Base-by-base conservation (phyloP, 2,329 filamentous ascomycete species). In the Gaeumannomyces sp. region DNA sequence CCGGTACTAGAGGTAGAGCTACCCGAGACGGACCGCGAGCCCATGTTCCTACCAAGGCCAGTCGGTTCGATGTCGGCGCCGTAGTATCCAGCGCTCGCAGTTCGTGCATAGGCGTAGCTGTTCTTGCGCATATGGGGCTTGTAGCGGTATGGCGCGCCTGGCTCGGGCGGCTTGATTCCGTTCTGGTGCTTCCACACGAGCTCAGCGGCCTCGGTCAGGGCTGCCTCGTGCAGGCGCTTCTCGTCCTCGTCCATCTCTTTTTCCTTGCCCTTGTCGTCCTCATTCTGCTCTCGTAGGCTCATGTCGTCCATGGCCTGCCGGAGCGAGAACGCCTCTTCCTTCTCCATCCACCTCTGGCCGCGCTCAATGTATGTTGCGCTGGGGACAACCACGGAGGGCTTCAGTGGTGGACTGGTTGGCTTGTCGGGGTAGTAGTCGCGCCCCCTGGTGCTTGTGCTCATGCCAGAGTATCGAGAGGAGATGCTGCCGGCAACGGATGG, bases 111-210 rank as follows among this genome's bases (percentile, higher is more conserved):
- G 58, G 87, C 86, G 71, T 92, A 90, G 76, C 89, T 91, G 69
- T 90, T 83, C 76, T 87, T 89, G 68, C 86, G 83, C 67, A 91
- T 78, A 72, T 92, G 88, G 29, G 86, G 81, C 67, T 82, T 86
- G 75, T 93, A 93, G 38, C 81, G 81, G 70, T 87, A 89, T 13
- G 89, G 85, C 1, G 86, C 84, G 59, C 86, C 83, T 3, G 89
- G 88, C 67, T 83, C 79, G n/a, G 78, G 79, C 1, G 78, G 74
- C 66, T 79, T 78, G 64, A 81, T 75, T 10, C 84, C 84, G 69
- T 92, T 83, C 72, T 89, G 82, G 72, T 94, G 91, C 71, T 88
- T 86, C 83, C 86, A 93, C 59, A 94, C 91, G 60, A 94, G 80
- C 73, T 93, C 89, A 1, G 89, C 88, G 14, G 91, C 91, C 74